These are phyloP conservation scores for Guadua angustifolia DNA, from an alignment of 176 grass and related monocot species.

Conservation along the genomic window DNA sequence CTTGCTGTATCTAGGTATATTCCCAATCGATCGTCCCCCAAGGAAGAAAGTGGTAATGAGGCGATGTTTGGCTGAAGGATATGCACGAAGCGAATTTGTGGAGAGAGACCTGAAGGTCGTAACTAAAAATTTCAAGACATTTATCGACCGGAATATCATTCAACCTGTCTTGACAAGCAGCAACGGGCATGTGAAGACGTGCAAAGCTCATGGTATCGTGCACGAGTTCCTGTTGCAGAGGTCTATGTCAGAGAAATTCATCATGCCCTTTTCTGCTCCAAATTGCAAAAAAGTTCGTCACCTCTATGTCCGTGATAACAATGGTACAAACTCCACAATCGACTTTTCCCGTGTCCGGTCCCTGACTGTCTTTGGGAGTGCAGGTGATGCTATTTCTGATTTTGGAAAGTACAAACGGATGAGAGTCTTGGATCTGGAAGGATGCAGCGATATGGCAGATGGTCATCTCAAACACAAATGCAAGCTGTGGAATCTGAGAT, in stretches of 20 bases:
- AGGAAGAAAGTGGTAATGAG: constrained; percentile 6
- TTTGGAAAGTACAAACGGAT: constrained; percentile 8
- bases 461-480: background rate
- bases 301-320: background rate
- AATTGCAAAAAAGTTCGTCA: background rate
- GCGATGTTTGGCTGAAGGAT: constrained; percentile 34
- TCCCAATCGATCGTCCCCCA: background rate
- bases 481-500: constrained; percentile 33
- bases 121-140: background rate
- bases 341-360: constrained; percentile 19
- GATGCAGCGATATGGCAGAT: background rate
- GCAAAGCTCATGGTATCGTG: background rate
- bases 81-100: background rate
- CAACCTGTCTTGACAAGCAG: background rate
- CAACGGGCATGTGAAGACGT: background rate
- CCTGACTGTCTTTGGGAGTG: background rate
- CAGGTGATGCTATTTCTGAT: background rate
- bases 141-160: background rate
- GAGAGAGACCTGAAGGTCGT: background rate
- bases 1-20: constrained; percentile 8
- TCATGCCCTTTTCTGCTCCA: background rate
- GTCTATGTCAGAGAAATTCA: background rate
- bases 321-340: background rate
- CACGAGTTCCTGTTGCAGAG: background rate
- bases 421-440: constrained; percentile 18